Conservation (phyloP, 2,329 filamentous ascomycete species). For the Catunica adiposa region DNA sequence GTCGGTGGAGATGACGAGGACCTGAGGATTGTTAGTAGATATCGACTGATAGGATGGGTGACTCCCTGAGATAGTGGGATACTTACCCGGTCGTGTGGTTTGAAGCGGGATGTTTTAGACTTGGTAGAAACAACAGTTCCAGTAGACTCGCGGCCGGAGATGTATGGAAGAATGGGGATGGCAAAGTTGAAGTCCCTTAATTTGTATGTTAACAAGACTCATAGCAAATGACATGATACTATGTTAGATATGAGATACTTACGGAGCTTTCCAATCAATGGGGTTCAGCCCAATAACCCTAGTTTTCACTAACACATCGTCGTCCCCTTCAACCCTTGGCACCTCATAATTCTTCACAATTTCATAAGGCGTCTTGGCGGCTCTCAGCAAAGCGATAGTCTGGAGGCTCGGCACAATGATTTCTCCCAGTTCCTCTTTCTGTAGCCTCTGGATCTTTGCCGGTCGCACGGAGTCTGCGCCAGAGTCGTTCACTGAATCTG, state of each 20-base stretch:
- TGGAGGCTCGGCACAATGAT: slow-evolving; percentile 2
- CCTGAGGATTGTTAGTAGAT: slow-evolving; percentile 20
- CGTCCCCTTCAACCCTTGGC: slow-evolving; percentile 9
- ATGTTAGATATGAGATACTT: slow-evolving; percentile 19
- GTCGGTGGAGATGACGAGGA: slow-evolving; percentile 54
- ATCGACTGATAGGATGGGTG: neutral
- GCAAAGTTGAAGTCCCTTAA: slow-evolving; percentile 52
- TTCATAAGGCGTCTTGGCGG: slow-evolving; percentile 2
- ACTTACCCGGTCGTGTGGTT: slow-evolving; percentile 35
- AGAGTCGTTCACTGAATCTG: neutral
- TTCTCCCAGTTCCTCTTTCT: neutral
- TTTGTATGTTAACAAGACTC: neutral
- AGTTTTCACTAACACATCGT: slow-evolving; percentile 46
- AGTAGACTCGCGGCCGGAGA: slow-evolving; percentile 53
- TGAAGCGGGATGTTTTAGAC: slow-evolving; percentile 25
- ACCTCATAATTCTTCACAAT: slow-evolving; percentile 2
- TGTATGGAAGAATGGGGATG: slow-evolving; percentile 49
- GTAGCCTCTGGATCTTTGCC: neutral
- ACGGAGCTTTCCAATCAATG: slow-evolving; percentile 62
- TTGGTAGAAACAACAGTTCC: slow-evolving; percentile 39
- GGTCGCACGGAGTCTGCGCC: neutral
- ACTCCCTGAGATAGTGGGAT: neutral
- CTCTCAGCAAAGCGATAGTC: slow-evolving; percentile 2
- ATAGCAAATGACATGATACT: neutral
- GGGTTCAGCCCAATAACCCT: slow-evolving; percentile 56